Base-by-base conservation (phyloP, 352 stramenopile species). In the Pythium coloratum region DNA sequence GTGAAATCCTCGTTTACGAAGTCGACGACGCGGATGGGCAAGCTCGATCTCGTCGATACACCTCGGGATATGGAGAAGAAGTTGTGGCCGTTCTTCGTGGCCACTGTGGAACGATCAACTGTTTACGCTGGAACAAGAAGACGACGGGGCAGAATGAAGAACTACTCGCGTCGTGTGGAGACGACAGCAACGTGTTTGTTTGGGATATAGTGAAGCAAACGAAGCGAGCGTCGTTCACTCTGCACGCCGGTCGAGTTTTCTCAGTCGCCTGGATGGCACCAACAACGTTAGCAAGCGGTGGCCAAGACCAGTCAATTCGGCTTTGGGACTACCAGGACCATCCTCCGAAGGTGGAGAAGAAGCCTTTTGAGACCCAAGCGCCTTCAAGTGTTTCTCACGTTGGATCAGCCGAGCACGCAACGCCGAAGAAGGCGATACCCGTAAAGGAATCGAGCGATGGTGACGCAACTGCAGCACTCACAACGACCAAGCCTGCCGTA, bases 281-380 rank as follows among this genome's bases (percentile, higher is more conserved):
- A 3, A 73, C 70, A 12, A 64, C 68, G 0, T 59, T 94, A 1
- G 73, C 77, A n/a, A 91, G 79, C 32, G 81, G 80, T 20, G 81
- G 82, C 28, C 84, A 92, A 24, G 84, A 92, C 49, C 86, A 94
- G 67, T 84, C 81, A 3, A 71, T 89, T 26, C 82, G 84, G 5
- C 14, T 89, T 12, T 94, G 86, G 86, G 62, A 74, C 32, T 65
- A 58, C 30, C 47, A 30, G 5, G 42, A 67, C 28, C 51, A 67
- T 38, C 18, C 30, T 33, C 55, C 26, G 12, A 49, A 42, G 34
- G 36, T 8, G 3, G 46, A 28, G 5, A 20, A 30, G 46, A 10
- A 33, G 18, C 14, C 20, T 26, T 5, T n/a, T 24, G 12, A 13
- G 2, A 50, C 14, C 5, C 42, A 20, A 26, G 5, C 16, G n/a